These are phyloP conservation scores for Emergomyces orientalis DNA, from an alignment of 2,329 filamentous ascomycete species.

Conservation along the genomic window DNA sequence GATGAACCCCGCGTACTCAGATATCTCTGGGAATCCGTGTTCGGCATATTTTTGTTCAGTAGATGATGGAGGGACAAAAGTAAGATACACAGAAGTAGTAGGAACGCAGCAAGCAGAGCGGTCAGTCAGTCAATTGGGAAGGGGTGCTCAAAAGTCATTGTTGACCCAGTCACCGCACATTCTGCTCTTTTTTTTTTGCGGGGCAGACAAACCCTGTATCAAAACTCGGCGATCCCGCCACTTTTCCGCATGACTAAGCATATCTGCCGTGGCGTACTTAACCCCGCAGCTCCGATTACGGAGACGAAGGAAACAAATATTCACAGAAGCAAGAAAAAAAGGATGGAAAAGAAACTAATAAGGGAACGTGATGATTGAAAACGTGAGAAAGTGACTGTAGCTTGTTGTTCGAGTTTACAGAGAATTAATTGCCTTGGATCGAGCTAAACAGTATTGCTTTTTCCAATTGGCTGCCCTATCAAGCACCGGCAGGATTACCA, in stretches of 20 bases:
- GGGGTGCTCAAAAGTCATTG: not conserved
- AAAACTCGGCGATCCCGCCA: not conserved
- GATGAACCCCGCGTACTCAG: conserved; percentile 54
- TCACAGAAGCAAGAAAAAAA: not conserved
- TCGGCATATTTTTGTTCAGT: conserved; percentile 10
- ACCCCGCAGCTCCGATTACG: not conserved
- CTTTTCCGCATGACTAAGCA: conserved; percentile 5
- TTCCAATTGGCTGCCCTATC: not conserved
- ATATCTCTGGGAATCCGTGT: conserved; percentile 46
- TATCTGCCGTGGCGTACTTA: no score
- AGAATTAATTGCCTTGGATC: not conserved
- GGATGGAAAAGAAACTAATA: not conserved
- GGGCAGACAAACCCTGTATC: not conserved
- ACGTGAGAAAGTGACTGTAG: not conserved
- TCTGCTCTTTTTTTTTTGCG: not conserved
- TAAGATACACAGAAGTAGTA: not conserved
- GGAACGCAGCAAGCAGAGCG: not conserved
- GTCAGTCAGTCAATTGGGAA: not conserved
- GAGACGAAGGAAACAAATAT: not conserved
- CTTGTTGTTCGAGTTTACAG: not conserved
- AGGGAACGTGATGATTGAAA: not conserved
- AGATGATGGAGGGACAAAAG: not conserved
- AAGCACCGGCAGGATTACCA: not conserved
- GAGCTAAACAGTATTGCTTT: not conserved
- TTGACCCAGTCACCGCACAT: not conserved